phyloP scores from a whole-genome alignment of 192 early-diverging fungal genomes.

The Coemansia sp. region DNA sequence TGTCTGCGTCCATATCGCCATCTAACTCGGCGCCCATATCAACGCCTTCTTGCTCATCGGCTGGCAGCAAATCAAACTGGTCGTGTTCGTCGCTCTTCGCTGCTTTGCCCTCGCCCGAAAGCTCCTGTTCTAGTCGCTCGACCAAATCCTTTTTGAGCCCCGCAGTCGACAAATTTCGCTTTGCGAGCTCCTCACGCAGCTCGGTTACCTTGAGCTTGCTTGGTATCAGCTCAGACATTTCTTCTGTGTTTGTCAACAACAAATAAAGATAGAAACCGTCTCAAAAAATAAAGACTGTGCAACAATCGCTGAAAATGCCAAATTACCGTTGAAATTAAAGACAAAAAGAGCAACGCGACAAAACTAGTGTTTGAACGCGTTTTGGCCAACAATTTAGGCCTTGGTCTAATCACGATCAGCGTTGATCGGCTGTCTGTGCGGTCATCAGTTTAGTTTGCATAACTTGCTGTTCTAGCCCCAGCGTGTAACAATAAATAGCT shows the following conservation, averaged over 20 bases:
- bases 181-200: slow-evolving; percentile 59
- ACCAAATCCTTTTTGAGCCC: slow-evolving; percentile 69
- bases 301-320: background rate
- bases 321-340: background rate
- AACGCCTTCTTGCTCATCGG: slow-evolving; percentile 12
- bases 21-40: background rate
- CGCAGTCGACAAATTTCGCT: slow-evolving; percentile 57
- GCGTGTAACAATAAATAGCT: no score
- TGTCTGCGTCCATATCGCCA: background rate
- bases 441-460: no score
- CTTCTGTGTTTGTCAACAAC: background rate
- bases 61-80: slow-evolving; percentile 29
- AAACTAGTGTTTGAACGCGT: background rate
- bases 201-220: slow-evolving; percentile 65
- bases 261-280: background rate
- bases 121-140: slow-evolving; percentile 60
- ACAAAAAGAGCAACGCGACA: background rate
- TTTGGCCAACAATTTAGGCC: background rate
- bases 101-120: slow-evolving; percentile 10
- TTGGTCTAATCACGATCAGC: background rate
- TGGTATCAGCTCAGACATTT: slow-evolving; percentile 31
- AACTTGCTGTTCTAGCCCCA: no score
- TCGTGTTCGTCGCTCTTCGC: slow-evolving; percentile 12
- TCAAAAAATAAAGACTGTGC: background rate
- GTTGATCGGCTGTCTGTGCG: background rate